phyloP scores from a whole-genome alignment of 495 filamentous ascomycete species.

The Parathielavia hyrcaniae region DNA sequence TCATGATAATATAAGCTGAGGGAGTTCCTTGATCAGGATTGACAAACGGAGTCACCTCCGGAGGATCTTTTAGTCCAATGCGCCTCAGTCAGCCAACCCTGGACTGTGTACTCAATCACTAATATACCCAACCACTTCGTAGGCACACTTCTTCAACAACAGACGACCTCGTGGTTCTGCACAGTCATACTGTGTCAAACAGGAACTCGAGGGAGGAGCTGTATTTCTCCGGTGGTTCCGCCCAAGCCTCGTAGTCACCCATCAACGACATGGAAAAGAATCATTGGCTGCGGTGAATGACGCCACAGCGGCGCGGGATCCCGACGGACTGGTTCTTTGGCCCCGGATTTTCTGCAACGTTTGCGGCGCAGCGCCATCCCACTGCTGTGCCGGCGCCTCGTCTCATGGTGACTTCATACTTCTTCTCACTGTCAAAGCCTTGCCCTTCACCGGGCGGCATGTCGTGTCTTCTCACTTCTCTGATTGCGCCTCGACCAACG shows the following conservation, averaged over 20 bases:
- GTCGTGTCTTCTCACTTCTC: too few species aligned
- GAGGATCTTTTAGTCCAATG: too few species aligned
- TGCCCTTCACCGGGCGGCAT: too few species aligned
- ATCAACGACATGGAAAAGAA: not conserved
- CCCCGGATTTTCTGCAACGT: not conserved
- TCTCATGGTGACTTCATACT: not conserved
- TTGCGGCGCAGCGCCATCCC: not conserved
- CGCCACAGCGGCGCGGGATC: not conserved
- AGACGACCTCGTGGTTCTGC: too few species aligned
- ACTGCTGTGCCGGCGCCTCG: not conserved
- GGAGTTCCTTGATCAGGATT: too few species aligned
- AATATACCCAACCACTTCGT: not conserved
- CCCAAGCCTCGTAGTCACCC: too few species aligned
- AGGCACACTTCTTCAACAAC: too few species aligned
- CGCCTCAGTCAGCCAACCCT: not conserved
- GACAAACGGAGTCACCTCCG: too few species aligned
- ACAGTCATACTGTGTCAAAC: not conserved
- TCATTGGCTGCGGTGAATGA: constrained; percentile 1
- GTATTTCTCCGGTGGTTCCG: constrained; percentile 1
- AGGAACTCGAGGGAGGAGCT: not conserved
- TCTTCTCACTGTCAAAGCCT: too few species aligned
- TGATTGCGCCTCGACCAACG: too few species aligned
- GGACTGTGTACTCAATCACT: not conserved
- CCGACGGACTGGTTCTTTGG: constrained; percentile 7
- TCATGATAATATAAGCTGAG: too few species aligned